These are phyloP conservation scores for Fomitopsis pinicola DNA, from an alignment of 1,284 basidiomycete genomes.

Conservation along the genomic window DNA sequence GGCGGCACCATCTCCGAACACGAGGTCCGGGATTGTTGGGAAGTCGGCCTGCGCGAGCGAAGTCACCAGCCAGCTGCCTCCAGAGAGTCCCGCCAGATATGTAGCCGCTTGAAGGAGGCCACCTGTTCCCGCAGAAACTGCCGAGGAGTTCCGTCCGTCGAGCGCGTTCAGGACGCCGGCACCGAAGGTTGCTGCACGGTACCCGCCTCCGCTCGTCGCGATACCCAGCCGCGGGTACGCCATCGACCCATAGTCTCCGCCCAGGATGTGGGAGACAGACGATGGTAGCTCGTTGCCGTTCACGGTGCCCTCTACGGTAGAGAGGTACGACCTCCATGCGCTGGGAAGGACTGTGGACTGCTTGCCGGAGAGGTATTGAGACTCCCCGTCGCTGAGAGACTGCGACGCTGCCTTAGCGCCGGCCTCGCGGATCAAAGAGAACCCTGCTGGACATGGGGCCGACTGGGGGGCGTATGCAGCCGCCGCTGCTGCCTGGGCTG, in stretches of 20 bases:
- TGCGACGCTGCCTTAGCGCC: constrained; percentile 13
- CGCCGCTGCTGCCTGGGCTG: constrained; percentile 16
- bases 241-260: constrained; percentile 12
- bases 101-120: constrained; percentile 46
- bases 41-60: constrained; percentile 26
- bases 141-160: constrained; percentile 43
- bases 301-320: constrained; percentile 27
- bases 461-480: constrained; percentile 18
- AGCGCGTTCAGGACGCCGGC: constrained; percentile 45
- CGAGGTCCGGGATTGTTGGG: constrained; percentile 20
- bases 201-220: constrained; percentile 42
- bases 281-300: constrained; percentile 20
- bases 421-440: constrained; percentile 17
- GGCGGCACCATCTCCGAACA: constrained; percentile 14
- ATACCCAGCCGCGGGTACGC: constrained; percentile 36
- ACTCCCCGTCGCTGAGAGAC: constrained; percentile 21
- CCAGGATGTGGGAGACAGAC: constrained; percentile 33
- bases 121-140: constrained; percentile 37
- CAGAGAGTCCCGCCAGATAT: constrained; percentile 42
- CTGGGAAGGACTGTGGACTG: constrained; percentile 18
- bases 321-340: constrained; percentile 26
- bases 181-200: constrained; percentile 46
- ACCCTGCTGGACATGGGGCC: constrained; percentile 17
- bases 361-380: constrained; percentile 20
- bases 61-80: constrained; percentile 28